Percentiles rank a stretch among this genome's conserved stretches.
Evolutionary conservation across 2,329 filamentous ascomycete species (phyloP).

Genomic region (Periconia digitata): DNA sequence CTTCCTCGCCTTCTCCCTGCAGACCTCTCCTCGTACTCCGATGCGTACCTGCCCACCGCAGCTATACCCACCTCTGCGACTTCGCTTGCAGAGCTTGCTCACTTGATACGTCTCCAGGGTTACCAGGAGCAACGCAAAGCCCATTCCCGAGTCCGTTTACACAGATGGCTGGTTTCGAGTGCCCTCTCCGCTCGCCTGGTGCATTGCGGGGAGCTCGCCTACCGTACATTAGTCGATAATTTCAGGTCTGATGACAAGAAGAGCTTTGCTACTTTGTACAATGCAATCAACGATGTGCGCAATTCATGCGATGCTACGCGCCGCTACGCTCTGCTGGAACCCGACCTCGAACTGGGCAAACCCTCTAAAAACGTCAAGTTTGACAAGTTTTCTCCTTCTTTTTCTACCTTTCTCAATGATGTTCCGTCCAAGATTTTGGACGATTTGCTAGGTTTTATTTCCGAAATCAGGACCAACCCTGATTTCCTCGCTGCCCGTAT

Average conservation of each 20-base stretch:
- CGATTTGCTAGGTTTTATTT: constrained; percentile 76
- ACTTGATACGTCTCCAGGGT: constrained; percentile 74
- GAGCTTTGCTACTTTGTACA: constrained; percentile 72
- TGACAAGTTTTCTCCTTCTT: constrained; percentile 47
- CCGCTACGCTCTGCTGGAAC: constrained; percentile 70
- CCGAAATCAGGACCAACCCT: constrained; percentile 79
- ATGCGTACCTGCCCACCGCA: constrained; percentile 58
- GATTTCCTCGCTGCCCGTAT: constrained; percentile 85
- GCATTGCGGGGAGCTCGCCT: constrained; percentile 72
- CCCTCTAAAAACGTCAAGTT: constrained; percentile 35
- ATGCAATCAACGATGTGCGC: constrained; percentile 76
- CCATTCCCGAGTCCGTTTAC: constrained; percentile 71
- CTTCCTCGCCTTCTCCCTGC: constrained; percentile 61
- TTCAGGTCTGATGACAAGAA: constrained; percentile 80
- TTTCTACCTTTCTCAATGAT: constrained; percentile 60
- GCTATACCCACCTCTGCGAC: constrained; percentile 63
- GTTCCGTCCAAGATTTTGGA: constrained; percentile 75
- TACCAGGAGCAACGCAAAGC: constrained; percentile 81
- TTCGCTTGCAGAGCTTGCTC: constrained; percentile 74
- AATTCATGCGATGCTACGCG: constrained; percentile 74
- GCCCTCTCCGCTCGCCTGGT: constrained; percentile 74
- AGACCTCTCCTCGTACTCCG: constrained; percentile 68
- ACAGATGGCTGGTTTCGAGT: constrained; percentile 73
- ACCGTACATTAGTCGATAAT: constrained; percentile 74
- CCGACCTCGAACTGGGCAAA: constrained; percentile 64